Conservation (phyloP, 371 early-diverging fungal species). For the Syncephalastrum monosporum region DNA sequence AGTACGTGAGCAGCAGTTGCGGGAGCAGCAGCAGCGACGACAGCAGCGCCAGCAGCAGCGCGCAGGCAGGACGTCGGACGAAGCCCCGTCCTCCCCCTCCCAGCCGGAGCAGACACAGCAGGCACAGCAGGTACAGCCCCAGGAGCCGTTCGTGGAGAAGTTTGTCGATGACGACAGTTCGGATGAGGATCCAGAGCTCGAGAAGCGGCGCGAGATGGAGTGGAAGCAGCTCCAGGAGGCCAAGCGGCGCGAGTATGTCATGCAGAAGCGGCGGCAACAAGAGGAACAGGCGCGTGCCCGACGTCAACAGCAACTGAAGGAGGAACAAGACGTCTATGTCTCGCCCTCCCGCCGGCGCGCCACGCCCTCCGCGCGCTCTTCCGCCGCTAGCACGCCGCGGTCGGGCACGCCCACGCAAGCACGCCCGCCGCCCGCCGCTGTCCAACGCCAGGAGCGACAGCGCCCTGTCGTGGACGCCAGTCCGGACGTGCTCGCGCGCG, state of each 20-base stretch:
- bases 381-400: conserved; percentile 2
- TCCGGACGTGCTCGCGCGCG: conserved; percentile 21
- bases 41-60: no score
- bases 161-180: conserved; percentile 36
- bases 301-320: conserved; percentile 19
- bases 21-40: no score
- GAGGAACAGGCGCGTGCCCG: conserved; percentile 14
- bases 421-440: conserved; percentile 7
- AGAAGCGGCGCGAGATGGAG: conserved; percentile 16
- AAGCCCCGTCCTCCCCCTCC: no score
- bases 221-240: conserved; percentile 19
- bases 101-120: no score
- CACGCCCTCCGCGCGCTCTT: conserved; percentile 9
- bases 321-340: conserved; percentile 42
- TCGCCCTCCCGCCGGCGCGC: conserved; percentile 55
- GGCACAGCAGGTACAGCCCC: conserved; percentile 1
- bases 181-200: conserved; percentile 25
- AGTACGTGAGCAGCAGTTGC: neutral
- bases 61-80: no score
- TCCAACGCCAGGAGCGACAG: conserved; percentile 13
- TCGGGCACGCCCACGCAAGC: neutral
- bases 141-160: conserved; percentile 17
- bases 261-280: conserved; percentile 11
- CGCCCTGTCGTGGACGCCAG: conserved; percentile 26
- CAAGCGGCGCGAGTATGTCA: conserved; percentile 15